Percentiles rank a stretch among this genome's conserved stretches.
Conservation (phyloP, 2,329 filamentous ascomycete species). For the Colletotrichum chrysophilum region DNA sequence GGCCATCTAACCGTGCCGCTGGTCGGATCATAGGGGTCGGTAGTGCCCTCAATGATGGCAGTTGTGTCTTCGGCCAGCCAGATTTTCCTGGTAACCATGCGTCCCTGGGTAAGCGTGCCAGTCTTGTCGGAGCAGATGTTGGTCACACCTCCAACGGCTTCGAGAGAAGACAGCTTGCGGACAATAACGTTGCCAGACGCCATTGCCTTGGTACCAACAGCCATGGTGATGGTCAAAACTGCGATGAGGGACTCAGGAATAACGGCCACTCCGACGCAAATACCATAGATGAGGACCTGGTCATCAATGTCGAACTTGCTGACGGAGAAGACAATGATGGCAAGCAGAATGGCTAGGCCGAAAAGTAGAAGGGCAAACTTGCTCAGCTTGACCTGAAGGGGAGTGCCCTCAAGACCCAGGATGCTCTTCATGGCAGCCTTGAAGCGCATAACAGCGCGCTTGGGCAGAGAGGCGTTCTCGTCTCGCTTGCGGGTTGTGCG, state of each 20-base stretch:
- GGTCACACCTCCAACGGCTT: slow-evolving; percentile 72
- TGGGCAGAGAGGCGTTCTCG: slow-evolving; percentile 39
- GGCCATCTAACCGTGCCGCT: slow-evolving; percentile 57
- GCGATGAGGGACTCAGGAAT: slow-evolving; percentile 72
- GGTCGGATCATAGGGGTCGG: slow-evolving; percentile 66
- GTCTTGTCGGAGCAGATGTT: slow-evolving; percentile 76
- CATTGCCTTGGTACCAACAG: slow-evolving; percentile 70
- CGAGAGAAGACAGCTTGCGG: slow-evolving; percentile 67
- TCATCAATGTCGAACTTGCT: slow-evolving; percentile 58
- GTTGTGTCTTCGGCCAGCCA: slow-evolving; percentile 62
- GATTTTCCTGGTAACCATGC: slow-evolving; percentile 69
- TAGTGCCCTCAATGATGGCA: slow-evolving; percentile 58
- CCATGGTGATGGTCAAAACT: slow-evolving; percentile 75
- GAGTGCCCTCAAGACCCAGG: slow-evolving; percentile 76
- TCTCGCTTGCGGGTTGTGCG: slow-evolving; percentile 60
- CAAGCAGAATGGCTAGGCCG: slow-evolving; percentile 67
- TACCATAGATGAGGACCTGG: slow-evolving; percentile 66
- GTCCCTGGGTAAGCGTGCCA: slow-evolving; percentile 69
- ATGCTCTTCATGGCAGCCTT: slow-evolving; percentile 51
- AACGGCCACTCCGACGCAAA: slow-evolving; percentile 66
- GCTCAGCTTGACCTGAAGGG: slow-evolving; percentile 83
- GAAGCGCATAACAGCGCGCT: slow-evolving; percentile 50
- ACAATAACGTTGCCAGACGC: slow-evolving; percentile 69
- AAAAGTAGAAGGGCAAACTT: slow-evolving; percentile 86
- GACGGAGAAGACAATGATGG: slow-evolving; percentile 66